These are phyloP conservation scores for Ophiostoma himal-ulmi DNA, from an alignment of 2,329 filamentous ascomycete species.

Conservation along the genomic window DNA sequence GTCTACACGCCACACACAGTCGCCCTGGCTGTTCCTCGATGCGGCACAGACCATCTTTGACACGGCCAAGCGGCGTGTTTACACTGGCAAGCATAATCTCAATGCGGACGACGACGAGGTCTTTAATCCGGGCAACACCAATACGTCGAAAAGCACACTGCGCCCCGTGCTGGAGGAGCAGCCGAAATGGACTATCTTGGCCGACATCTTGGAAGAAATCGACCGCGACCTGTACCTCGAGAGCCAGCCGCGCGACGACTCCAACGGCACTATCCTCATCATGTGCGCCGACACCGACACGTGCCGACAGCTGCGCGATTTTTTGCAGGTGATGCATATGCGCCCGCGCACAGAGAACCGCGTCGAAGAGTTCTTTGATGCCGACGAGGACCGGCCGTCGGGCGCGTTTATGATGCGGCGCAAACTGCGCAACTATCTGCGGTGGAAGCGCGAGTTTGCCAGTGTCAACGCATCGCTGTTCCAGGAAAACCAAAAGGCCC, in stretches of 20 bases:
- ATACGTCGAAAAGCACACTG: constrained; percentile 52
- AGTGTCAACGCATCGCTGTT: constrained; percentile 76
- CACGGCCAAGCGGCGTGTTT: constrained; percentile 81
- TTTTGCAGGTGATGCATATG: constrained; percentile 83
- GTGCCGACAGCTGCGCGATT: constrained; percentile 83
- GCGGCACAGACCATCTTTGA: constrained; percentile 92
- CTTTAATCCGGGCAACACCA: constrained; percentile 17
- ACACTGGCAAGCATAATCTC: constrained; percentile 60
- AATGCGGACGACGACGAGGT: constrained; percentile 38
- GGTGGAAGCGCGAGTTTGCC: constrained; percentile 85
- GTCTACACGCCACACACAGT: constrained; percentile 80
- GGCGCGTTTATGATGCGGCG: constrained; percentile 85
- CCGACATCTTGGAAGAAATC: constrained; percentile 84
- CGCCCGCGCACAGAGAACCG: constrained; percentile 47
- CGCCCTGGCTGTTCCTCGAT: constrained; percentile 93
- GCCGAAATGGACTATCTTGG: constrained; percentile 85
- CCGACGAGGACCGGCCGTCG: constrained; percentile 58
- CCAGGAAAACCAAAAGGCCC: constrained; percentile 69
- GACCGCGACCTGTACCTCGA: constrained; percentile 86
- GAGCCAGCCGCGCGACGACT: constrained; percentile 65
- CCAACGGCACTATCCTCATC: constrained; percentile 85
- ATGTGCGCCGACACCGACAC: constrained; percentile 90
- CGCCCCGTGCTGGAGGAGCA: constrained; percentile 84
- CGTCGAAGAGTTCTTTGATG: constrained; percentile 43
- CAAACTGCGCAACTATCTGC: constrained; percentile 77